These are phyloP conservation scores for Juglanconis oblonga DNA, from an alignment of 2,329 filamentous ascomycete species.

Conservation along the genomic window DNA sequence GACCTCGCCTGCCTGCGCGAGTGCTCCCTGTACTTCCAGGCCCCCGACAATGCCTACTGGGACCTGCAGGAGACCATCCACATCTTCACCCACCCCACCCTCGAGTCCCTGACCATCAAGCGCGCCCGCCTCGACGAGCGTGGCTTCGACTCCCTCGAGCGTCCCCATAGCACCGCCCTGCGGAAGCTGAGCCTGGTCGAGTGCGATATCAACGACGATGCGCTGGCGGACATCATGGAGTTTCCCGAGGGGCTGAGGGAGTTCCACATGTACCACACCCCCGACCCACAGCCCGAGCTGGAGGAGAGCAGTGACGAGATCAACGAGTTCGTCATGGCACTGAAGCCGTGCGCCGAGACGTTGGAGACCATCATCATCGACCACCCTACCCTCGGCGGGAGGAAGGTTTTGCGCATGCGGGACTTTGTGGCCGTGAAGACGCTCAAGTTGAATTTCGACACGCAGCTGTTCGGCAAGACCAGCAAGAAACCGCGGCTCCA, in stretches of 20 bases:
- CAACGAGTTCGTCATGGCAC: conserved; percentile 43
- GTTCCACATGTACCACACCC: conserved; percentile 45
- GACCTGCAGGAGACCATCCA: conserved; percentile 51
- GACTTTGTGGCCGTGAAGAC: conserved; percentile 40
- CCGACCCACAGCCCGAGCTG: conserved; percentile 37
- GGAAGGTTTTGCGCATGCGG: conserved; percentile 40
- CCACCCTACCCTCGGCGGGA: conserved; percentile 36
- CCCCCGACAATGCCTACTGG: conserved; percentile 43
- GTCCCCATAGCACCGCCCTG: conserved; percentile 43
- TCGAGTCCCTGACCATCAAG: conserved; percentile 43
- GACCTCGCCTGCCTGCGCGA: conserved; percentile 45
- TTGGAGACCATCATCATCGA: conserved; percentile 45
- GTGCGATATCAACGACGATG: conserved; percentile 48
- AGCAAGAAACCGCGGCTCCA: conserved; percentile 43
- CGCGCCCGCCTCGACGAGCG: conserved; percentile 44
- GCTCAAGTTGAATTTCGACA: conserved; percentile 44
- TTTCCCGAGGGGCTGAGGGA: conserved; percentile 43
- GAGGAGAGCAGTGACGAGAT: conserved; percentile 47
- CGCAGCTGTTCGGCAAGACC: conserved; percentile 45
- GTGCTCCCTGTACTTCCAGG: conserved; percentile 47
- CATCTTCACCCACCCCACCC: conserved; percentile 47
- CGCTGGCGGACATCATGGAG: conserved; percentile 37
- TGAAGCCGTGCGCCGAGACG: conserved; percentile 38
- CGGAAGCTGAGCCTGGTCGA: conserved; percentile 44
- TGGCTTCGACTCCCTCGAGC: conserved; percentile 46